These are phyloP conservation scores for Boletales sp. DNA, from an alignment of 768 basidiomycete genomes.

Conservation along the genomic window DNA sequence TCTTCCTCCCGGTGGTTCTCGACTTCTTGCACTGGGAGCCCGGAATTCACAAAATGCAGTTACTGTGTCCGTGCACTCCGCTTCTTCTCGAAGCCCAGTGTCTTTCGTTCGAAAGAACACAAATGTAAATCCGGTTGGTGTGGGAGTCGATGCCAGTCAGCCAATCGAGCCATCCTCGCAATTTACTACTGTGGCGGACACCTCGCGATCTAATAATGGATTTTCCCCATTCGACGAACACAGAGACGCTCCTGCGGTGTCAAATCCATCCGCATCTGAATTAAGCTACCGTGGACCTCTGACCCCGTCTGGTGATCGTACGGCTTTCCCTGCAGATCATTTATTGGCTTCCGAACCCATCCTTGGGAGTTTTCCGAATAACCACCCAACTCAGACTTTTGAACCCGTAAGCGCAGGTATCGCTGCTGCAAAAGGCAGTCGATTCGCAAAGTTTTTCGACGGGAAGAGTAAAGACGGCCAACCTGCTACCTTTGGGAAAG, in stretches of 20 bases:
- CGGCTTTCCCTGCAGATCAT: slow-evolving; percentile 22
- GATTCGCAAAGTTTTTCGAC: slow-evolving; percentile 87
- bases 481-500: slow-evolving; percentile 33
- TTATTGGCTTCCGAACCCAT: slow-evolving; percentile 11
- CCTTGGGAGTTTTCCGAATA: slow-evolving; percentile 15
- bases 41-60: slow-evolving; percentile 21
- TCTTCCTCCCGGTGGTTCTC: slow-evolving; percentile 39
- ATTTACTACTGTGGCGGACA: slow-evolving; percentile 7
- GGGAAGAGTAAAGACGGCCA: slow-evolving; percentile 53
- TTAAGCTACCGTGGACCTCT: slow-evolving; percentile 16
- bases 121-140: slow-evolving; percentile 8
- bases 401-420: slow-evolving; percentile 40
- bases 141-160: slow-evolving; percentile 7
- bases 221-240: slow-evolving; percentile 61
- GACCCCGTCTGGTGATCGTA: slow-evolving; percentile 18
- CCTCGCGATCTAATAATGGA: slow-evolving; percentile 22
- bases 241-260: slow-evolving; percentile 8
- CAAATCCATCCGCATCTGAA: slow-evolving; percentile 17
- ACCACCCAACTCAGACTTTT: slow-evolving; percentile 14
- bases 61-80: slow-evolving; percentile 13
- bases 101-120: slow-evolving; percentile 25
- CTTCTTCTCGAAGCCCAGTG: slow-evolving; percentile 21
- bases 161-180: slow-evolving; percentile 17
- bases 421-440: slow-evolving; percentile 66
- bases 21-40: slow-evolving; percentile 39